Base-by-base conservation (phyloP, 2,329 filamentous ascomycete species). In the Blastomyces gilchristii region DNA sequence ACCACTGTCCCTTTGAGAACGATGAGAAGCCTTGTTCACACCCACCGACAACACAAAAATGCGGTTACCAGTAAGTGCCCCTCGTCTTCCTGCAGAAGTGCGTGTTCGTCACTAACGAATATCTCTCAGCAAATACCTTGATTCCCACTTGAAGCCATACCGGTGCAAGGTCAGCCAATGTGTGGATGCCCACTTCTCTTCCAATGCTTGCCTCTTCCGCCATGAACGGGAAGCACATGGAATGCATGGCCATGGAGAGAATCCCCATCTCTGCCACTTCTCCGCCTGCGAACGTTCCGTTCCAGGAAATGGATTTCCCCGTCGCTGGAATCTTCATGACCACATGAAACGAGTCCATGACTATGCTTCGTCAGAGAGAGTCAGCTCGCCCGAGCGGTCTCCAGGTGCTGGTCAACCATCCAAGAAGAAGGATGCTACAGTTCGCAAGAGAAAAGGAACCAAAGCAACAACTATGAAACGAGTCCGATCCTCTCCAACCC, bases 201-300 rank as follows among this genome's bases (percentile, higher is more conserved):
- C 93, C 50, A 97, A 93, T 66, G 93, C 93, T 45, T 97, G 93
- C 76, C 84, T 96, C 34, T 88, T 97, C 65, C 90, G 93, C 65
- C 93, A 97, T 72, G 93, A 97, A 80, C 88, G 93, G 65, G 93
- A 97, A 79, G 92, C 92, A 60, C 93, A 97, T 74, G 92, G 91
- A 69, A 89, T 97, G 83, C 93, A 97, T 73, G 92, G 92, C 67
- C 92, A 97, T 70, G 92, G 92, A 66, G 89, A 93, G 71, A 93
- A 95, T 77, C 92, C 93, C 16, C 92, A 93, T 74, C 84, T 94
- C 60, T 97, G 93, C 83, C 85, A 87, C 64, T 94, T 93, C 76
- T 82, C 88, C 37, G 91, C 90, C 65, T 97, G 93, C 72, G 91
- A 97, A 72, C 88, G 93, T 67, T 86, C 90, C 63, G 81, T 88